Conservation (phyloP, 2,329 filamentous ascomycete genomes). For the Fusarium hostae region DNA sequence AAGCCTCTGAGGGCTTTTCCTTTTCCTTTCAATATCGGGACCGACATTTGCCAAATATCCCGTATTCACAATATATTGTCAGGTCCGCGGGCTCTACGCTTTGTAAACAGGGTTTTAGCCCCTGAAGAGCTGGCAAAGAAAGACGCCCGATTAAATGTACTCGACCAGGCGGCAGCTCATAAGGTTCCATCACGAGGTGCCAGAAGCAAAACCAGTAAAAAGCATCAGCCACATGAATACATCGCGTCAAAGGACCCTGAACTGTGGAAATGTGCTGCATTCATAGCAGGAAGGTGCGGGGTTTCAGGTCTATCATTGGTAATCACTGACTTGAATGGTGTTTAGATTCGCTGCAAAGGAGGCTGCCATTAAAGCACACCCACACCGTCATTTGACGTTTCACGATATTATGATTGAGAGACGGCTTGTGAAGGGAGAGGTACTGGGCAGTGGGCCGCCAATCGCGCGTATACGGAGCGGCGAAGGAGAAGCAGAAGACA, state of each 20-base stretch:
- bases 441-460: constrained; percentile 55
- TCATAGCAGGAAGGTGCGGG: constrained; percentile 51
- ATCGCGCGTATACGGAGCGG: constrained; percentile 55
- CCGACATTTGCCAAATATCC: constrained; percentile 78
- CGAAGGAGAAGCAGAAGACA: constrained; percentile 49
- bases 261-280: constrained; percentile 51
- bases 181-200: not conserved
- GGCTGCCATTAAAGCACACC: constrained; percentile 77
- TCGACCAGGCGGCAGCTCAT: not conserved
- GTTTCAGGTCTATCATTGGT: not conserved
- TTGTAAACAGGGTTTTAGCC: constrained; percentile 61
- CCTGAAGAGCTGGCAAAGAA: constrained; percentile 47
- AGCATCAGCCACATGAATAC: not conserved
- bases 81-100: constrained; percentile 54
- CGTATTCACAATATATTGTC: constrained; percentile 71
- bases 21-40: constrained; percentile 76
- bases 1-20: constrained; percentile 64
- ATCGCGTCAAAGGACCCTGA: constrained; percentile 27
- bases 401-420: constrained; percentile 66
- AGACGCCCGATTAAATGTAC: constrained; percentile 38
- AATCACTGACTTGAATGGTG: constrained; percentile 6
- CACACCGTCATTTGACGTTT: constrained; percentile 67
- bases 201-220: not conserved
- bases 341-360: constrained; percentile 77
- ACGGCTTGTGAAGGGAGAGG: constrained; percentile 37